Evolutionary conservation across 148 eudicot genomes (phyloP).

Genomic region (Chenopodium berlandieri): DNA sequence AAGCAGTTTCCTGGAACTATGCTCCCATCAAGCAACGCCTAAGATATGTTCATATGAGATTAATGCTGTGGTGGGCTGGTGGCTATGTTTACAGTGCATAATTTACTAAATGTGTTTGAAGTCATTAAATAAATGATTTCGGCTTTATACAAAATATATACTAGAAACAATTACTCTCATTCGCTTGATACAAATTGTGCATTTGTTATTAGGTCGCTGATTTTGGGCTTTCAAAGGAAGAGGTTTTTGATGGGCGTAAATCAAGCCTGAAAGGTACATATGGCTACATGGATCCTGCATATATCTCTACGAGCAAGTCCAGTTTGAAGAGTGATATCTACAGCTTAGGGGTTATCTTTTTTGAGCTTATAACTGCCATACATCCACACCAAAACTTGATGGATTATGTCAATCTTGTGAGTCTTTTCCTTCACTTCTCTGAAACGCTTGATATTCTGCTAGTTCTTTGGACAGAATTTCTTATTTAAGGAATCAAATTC

Average conservation of each 20-base stretch:
- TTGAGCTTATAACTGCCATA: constrained; percentile 93
- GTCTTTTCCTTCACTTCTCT: constrained; percentile 14
- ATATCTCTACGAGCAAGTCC: constrained; percentile 72
- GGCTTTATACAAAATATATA: neutral
- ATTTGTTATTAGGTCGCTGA: constrained; percentile 75
- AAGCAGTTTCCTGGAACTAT: neutral
- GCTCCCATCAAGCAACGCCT: neutral
- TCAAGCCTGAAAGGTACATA: constrained; percentile 95
- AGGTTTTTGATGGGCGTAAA: constrained; percentile 66
- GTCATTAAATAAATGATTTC: neutral
- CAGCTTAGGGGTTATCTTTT: constrained; percentile 88
- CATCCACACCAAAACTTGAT: constrained; percentile 92
- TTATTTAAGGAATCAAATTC: neutral
- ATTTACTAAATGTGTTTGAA: neutral
- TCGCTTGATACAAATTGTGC: neutral
- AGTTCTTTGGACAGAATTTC: neutral
- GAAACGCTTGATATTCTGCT: neutral
- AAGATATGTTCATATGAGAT: neutral
- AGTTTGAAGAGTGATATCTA: constrained; percentile 88
- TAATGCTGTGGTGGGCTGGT: neutral
- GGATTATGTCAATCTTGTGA: constrained; percentile 94
- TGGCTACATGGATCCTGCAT: constrained; percentile 93
- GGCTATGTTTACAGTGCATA: neutral
- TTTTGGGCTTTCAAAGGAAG: constrained; percentile 95
- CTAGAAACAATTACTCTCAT: neutral